Evolutionary conservation across 2,329 filamentous ascomycete species (phyloP).

Genomic region (Onygenales sp.): DNA sequence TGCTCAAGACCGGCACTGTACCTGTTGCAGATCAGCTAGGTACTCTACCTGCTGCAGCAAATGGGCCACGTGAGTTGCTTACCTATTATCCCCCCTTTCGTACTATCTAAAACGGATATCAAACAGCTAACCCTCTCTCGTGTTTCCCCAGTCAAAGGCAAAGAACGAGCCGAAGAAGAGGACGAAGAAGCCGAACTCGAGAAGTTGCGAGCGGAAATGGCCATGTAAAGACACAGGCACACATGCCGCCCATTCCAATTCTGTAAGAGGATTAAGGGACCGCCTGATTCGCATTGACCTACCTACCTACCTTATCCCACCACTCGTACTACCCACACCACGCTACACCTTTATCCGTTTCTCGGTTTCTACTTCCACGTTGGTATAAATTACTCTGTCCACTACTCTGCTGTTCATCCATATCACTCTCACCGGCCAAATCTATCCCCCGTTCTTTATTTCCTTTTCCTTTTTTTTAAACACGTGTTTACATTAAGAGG

Average conservation of each 20-base stretch:
- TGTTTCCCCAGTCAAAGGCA: conserved; percentile 32
- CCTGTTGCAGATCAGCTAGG: conserved; percentile 71
- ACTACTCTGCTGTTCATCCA: too few relatives aligned
- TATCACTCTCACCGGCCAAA: too few relatives aligned
- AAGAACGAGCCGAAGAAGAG: conserved; percentile 59
- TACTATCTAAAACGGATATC: not conserved
- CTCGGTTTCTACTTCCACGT: too few relatives aligned
- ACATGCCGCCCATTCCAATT: too few relatives aligned
- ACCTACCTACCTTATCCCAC: not conserved
- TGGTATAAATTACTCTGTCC: too few relatives aligned
- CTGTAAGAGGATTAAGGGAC: not conserved
- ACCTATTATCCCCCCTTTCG: not conserved
- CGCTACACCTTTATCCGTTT: too few relatives aligned
- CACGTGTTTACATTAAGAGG: too few relatives aligned
- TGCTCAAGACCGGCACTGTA: conserved; percentile 79
- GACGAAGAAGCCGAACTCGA: conserved; percentile 92
- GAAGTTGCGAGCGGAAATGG: conserved; percentile 94
- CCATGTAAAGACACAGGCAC: conserved; percentile 52
- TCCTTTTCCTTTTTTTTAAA: too few relatives aligned
- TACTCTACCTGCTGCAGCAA: conserved; percentile 64
- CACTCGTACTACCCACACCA: not conserved
- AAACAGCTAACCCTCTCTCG: conserved; percentile 9
- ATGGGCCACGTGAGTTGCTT: conserved; percentile 60
- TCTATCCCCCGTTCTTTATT: too few relatives aligned
- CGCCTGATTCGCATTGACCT: not conserved